These are phyloP conservation scores for Hypholoma sublateritium DNA, from an alignment of 768 basidiomycete genomes.

Conservation along the genomic window DNA sequence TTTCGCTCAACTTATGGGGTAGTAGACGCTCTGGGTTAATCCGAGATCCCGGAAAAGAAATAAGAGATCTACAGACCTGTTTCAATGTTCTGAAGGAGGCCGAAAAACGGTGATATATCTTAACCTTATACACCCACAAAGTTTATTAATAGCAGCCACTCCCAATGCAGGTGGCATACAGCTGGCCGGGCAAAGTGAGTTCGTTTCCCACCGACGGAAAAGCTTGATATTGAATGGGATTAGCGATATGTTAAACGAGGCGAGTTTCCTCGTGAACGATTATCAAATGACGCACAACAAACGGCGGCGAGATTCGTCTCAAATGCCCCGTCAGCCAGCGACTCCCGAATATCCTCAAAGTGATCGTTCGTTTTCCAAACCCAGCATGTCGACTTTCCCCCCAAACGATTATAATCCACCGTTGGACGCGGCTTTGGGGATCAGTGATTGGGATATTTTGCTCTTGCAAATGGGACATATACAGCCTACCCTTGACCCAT, in stretches of 20 bases:
- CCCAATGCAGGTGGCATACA: slow-evolving; percentile 30
- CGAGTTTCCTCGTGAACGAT: slow-evolving; percentile 49
- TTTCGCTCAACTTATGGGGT: slow-evolving; percentile 59
- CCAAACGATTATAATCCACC: background rate
- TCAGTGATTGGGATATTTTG: slow-evolving; percentile 21
- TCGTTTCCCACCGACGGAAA: slow-evolving; percentile 17
- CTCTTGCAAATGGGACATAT: slow-evolving; percentile 20
- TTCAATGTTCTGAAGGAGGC: slow-evolving; percentile 41
- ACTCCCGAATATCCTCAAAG: background rate
- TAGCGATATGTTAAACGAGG: slow-evolving; percentile 62
- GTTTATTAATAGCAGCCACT: no score
- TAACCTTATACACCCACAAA: background rate
- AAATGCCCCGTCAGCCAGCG: background rate
- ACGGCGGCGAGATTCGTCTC: slow-evolving; percentile 41
- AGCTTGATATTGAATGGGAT: no score
- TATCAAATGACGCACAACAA: slow-evolving; percentile 44
- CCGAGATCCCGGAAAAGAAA: slow-evolving; percentile 41
- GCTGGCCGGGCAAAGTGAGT: slow-evolving; percentile 38
- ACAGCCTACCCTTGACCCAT: background rate
- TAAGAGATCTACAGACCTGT: slow-evolving; percentile 52
- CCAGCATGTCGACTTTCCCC: background rate
- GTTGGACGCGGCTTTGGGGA: background rate
- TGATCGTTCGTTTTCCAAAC: background rate
- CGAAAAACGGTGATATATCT: slow-evolving; percentile 31
- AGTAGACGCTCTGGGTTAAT: slow-evolving; percentile 38